These are phyloP conservation scores for Clavispora vitiphila DNA, from an alignment of 805 yeast genomes.

Conservation along the genomic window DNA sequence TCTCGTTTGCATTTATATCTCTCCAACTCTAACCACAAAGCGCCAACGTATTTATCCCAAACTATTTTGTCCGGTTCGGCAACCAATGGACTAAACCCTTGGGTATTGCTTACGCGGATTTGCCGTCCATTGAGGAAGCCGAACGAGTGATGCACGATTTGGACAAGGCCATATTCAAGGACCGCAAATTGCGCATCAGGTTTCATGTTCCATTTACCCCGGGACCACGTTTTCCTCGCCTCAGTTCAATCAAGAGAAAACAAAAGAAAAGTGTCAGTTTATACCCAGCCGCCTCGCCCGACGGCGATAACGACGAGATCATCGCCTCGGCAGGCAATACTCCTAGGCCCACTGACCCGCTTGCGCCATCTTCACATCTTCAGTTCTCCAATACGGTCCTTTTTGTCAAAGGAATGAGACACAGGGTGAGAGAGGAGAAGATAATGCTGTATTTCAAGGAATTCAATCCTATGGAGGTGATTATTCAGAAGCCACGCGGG, in stretches of 20 bases:
- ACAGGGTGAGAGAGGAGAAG: slow-evolving; percentile 38
- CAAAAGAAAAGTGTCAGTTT: background rate
- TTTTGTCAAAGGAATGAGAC: slow-evolving; percentile 38
- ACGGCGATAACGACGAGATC: slow-evolving; percentile 1
- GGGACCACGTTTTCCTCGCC: background rate
- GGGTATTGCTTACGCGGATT: slow-evolving; percentile 49
- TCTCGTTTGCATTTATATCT: too few species aligned
- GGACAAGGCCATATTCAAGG: slow-evolving; percentile 25
- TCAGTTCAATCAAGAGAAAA: background rate
- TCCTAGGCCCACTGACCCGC: background rate
- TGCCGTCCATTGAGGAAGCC: slow-evolving; percentile 25
- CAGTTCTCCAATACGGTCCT: slow-evolving; percentile 41
- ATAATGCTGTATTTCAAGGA: slow-evolving; percentile 38
- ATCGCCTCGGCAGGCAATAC: background rate
- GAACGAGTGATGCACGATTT: slow-evolving; percentile 21
- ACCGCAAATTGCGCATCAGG: slow-evolving; percentile 36
- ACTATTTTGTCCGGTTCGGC: slow-evolving; percentile 47
- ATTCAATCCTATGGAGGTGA: slow-evolving; percentile 43
- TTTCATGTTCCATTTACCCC: slow-evolving; percentile 41
- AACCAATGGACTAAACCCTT: slow-evolving; percentile 39
- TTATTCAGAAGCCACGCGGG: slow-evolving; percentile 39
- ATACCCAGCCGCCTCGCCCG: background rate
- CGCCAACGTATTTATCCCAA: slow-evolving; percentile 47
- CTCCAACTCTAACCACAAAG: slow-evolving; percentile 4
- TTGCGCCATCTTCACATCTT: background rate